phyloP scores from a whole-genome alignment of 768 basidiomycete genomes.

The Symmetrospora coprosmae region DNA sequence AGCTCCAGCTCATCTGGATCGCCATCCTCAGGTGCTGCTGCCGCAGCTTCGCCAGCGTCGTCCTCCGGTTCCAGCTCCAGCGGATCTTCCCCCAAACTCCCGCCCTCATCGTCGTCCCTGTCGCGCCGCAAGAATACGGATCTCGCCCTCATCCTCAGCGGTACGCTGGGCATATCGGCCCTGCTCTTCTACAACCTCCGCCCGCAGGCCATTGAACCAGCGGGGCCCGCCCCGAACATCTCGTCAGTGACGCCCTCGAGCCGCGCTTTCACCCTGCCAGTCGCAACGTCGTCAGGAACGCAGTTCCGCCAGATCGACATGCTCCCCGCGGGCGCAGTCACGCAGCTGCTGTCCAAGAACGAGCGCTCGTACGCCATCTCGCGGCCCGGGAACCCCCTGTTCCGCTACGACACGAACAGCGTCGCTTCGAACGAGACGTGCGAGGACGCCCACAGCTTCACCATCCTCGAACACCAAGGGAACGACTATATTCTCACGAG shows the following conservation, averaged over 20 bases:
- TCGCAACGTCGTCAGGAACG: neutral
- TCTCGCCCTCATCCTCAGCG: conserved; percentile 11
- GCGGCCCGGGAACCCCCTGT: conserved; percentile 27
- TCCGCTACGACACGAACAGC: conserved; percentile 53
- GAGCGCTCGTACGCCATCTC: conserved; percentile 28
- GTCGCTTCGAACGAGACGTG: conserved; percentile 77
- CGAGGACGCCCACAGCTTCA: conserved; percentile 53
- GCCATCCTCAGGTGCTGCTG: neutral
- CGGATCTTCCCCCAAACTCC: neutral
- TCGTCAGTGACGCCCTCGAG: conserved; percentile 13
- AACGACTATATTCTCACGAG: neutral
- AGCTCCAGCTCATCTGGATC: neutral
- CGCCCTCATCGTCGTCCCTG: neutral
- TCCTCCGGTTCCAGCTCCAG: neutral
- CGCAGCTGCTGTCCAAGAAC: conserved; percentile 25
- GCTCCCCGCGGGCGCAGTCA: neutral
- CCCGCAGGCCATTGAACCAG: neutral
- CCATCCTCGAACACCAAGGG: conserved; percentile 29
- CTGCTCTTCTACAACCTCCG: conserved; percentile 2
- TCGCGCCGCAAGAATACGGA: conserved; percentile 6
- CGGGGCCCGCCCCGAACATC: neutral
- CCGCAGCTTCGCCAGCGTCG: too few relatives aligned
- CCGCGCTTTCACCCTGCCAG: conserved; percentile 14
- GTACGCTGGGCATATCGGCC: neutral
- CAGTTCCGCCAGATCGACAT: conserved; percentile 13